These are phyloP conservation scores for Parasarocladium wereldwijsianum DNA, from an alignment of 2,329 filamentous ascomycete species.

Conservation along the genomic window DNA sequence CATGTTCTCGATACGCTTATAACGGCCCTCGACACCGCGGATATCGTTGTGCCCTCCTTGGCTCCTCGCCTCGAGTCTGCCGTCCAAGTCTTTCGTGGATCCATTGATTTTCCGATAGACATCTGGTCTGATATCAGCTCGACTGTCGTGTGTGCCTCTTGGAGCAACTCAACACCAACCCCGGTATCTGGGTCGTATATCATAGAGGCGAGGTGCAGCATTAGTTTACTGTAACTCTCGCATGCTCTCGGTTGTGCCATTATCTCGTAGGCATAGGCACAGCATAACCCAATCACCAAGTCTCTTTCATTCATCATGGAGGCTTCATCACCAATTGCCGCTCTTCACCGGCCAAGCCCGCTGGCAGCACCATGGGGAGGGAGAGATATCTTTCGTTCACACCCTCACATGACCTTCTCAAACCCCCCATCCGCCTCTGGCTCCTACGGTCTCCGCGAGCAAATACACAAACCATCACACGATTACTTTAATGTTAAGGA, in stretches of 20 bases:
- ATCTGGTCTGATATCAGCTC: too few species aligned
- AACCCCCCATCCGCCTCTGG: slow-evolving; percentile 40
- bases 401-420: slow-evolving; percentile 23
- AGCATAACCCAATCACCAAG: slow-evolving; percentile 5
- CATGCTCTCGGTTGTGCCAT: slow-evolving; percentile 6
- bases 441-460: slow-evolving; percentile 69
- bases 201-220: slow-evolving; percentile 4
- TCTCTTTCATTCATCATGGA: slow-evolving; percentile 47
- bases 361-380: slow-evolving; percentile 43
- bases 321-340: slow-evolving; percentile 83
- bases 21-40: slow-evolving; percentile 11
- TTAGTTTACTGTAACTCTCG: slow-evolving; percentile 7
- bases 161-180: too few species aligned
- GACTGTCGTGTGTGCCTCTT: too few species aligned
- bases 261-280: not conserved
- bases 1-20: slow-evolving; percentile 18
- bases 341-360: slow-evolving; percentile 64
- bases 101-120: too few species aligned
- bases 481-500: slow-evolving; percentile 79
- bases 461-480: slow-evolving; percentile 39
- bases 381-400: slow-evolving; percentile 37
- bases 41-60: slow-evolving; percentile 6
- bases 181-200: slow-evolving; percentile 4
- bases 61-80: too few species aligned
- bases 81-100: too few species aligned